These are phyloP conservation scores for Nakataea oryzae DNA, from an alignment of 2,329 filamentous ascomycete species.

Conservation along the genomic window DNA sequence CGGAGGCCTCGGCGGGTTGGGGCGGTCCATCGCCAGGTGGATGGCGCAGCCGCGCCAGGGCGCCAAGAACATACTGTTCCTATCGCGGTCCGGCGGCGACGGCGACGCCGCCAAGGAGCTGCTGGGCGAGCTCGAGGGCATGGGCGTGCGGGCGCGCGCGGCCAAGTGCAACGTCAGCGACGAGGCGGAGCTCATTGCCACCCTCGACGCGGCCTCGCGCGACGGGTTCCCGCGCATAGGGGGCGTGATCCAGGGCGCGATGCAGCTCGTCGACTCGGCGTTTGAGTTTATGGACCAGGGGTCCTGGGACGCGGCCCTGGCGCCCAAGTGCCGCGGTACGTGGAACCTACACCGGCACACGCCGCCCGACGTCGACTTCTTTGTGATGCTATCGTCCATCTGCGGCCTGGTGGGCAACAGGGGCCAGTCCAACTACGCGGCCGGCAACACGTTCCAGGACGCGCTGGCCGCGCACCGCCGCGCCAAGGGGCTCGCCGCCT, in stretches of 20 bases:
- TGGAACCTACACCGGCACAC: constrained; percentile 34
- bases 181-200: constrained; percentile 6
- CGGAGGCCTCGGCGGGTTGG: constrained; percentile 17
- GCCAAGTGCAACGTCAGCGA: constrained; percentile 9
- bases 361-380: constrained; percentile 26
- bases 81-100: constrained; percentile 8
- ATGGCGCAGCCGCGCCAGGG: constrained; percentile 10
- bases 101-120: constrained; percentile 4
- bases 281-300: constrained; percentile 37
- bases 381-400: constrained; percentile 34
- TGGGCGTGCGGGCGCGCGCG: constrained; percentile 5
- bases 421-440: constrained; percentile 22
- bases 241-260: constrained; percentile 8
- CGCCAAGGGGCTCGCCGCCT: constrained; percentile 17
- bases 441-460: constrained; percentile 23
- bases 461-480: constrained; percentile 18
- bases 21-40: constrained; percentile 14
- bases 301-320: constrained; percentile 31
- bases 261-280: constrained; percentile 25
- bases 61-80: constrained; percentile 9
- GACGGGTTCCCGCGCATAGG: constrained; percentile 8
- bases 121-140: constrained; percentile 3
- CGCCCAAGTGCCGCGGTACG: constrained; percentile 39
- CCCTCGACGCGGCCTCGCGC: background rate
- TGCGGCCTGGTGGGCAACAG: constrained; percentile 21